These are phyloP conservation scores for Trichoderma aggressivum DNA, from an alignment of 2,329 filamentous ascomycete species.

Conservation along the genomic window DNA sequence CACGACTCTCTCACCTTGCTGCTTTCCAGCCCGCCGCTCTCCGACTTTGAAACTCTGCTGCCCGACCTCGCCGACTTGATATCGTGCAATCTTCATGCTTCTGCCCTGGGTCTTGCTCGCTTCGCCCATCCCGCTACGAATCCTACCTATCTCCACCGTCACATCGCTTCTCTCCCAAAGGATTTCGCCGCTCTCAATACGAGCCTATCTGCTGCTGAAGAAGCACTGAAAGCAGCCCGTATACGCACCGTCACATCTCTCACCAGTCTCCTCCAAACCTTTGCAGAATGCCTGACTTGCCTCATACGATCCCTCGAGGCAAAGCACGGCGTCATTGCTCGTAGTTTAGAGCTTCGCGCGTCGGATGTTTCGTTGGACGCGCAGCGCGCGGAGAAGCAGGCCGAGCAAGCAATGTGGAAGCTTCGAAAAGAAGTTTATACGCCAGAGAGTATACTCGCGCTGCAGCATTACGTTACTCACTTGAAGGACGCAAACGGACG, in stretches of 20 bases:
- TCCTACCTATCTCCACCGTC: constrained; percentile 56
- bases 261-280: constrained; percentile 37
- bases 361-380: constrained; percentile 43
- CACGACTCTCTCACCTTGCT: constrained; percentile 41
- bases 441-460: constrained; percentile 40
- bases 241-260: constrained; percentile 38
- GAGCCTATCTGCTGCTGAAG: constrained; percentile 30
- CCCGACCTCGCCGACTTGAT: constrained; percentile 46
- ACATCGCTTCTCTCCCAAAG: constrained; percentile 47
- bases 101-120: constrained; percentile 48
- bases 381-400: constrained; percentile 39
- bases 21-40: constrained; percentile 49
- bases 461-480: constrained; percentile 48
- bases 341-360: constrained; percentile 51
- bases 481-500: constrained; percentile 47
- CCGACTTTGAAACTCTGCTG: constrained; percentile 45
- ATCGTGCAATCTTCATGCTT: constrained; percentile 47
- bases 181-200: constrained; percentile 38
- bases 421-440: constrained; percentile 44
- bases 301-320: constrained; percentile 52
- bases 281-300: constrained; percentile 38
- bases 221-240: constrained; percentile 38
- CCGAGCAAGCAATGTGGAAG: constrained; percentile 33
- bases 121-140: constrained; percentile 49
- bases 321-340: constrained; percentile 52